phyloP scores from a whole-genome alignment of 2,329 filamentous ascomycete species.

The Alternaria dauci region DNA sequence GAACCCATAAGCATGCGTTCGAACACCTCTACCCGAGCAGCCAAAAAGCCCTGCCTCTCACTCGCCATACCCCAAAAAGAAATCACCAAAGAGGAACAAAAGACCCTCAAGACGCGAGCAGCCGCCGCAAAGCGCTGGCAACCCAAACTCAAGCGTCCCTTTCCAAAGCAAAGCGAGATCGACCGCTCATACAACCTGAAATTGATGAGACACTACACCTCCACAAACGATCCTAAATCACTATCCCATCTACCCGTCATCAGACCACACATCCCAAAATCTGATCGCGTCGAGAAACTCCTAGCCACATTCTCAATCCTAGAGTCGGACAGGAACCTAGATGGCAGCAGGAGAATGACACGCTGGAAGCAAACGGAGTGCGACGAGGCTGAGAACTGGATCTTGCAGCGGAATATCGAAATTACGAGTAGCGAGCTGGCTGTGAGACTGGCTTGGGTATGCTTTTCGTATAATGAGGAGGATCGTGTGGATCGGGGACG shows the following conservation, averaged over 20 bases:
- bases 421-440: slow-evolving; percentile 21
- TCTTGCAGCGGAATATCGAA: slow-evolving; percentile 21
- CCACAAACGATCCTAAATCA: not conserved
- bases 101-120: slow-evolving; percentile 19
- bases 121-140: slow-evolving; percentile 29
- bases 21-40: not conserved
- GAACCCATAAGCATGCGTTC: not conserved
- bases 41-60: slow-evolving; percentile 14
- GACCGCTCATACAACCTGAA: slow-evolving; percentile 32
- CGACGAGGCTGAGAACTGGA: not conserved
- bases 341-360: not conserved
- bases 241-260: slow-evolving; percentile 16
- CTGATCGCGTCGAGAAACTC: slow-evolving; percentile 24
- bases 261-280: slow-evolving; percentile 29
- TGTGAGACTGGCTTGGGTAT: slow-evolving; percentile 25
- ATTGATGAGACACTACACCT: slow-evolving; percentile 36
- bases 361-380: not conserved
- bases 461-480: slow-evolving; percentile 22
- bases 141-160: slow-evolving; percentile 26
- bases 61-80: slow-evolving; percentile 23
- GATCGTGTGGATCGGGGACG: slow-evolving; percentile 16
- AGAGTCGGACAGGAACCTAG: not conserved
- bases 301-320: slow-evolving; percentile 24
- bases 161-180: slow-evolving; percentile 25
- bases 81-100: slow-evolving; percentile 14